Conservation (phyloP, 768 basidiomycete species). For the Auricularia heimuer region DNA sequence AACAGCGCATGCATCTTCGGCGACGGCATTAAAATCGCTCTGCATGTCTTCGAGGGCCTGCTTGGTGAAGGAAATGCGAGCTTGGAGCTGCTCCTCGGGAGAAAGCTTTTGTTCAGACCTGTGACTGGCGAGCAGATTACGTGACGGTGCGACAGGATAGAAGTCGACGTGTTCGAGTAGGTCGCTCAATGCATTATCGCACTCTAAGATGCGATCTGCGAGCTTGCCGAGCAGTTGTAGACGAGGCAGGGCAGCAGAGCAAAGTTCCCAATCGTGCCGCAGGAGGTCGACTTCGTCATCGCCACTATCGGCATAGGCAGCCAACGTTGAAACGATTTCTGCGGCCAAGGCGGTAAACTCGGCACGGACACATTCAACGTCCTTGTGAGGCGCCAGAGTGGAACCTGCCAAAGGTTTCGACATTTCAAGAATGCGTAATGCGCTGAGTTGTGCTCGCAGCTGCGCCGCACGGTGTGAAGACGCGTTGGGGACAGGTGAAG, state of each 20-base stretch:
- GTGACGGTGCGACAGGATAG: constrained; percentile 51
- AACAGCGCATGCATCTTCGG: constrained; percentile 50
- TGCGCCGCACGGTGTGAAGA: neutral
- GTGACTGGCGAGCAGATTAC: constrained; percentile 43
- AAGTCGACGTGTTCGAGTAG: constrained; percentile 80
- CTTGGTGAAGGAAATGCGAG: constrained; percentile 56
- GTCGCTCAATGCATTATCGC: constrained; percentile 75
- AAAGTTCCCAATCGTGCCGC: constrained; percentile 44
- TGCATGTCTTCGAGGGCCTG: constrained; percentile 39
- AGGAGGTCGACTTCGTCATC: constrained; percentile 50
- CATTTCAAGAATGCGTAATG: neutral
- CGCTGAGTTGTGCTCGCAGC: neutral
- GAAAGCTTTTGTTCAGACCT: constrained; percentile 29
- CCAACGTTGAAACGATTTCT: constrained; percentile 40
- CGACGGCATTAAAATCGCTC: constrained; percentile 30
- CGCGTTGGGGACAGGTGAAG: neutral
- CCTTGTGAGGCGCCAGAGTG: constrained; percentile 41
- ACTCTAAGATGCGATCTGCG: constrained; percentile 36
- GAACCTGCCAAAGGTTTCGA: neutral
- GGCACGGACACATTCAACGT: constrained; percentile 36
- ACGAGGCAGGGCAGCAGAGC: constrained; percentile 38
- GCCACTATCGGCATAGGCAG: constrained; percentile 25
- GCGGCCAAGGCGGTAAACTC: constrained; percentile 36
- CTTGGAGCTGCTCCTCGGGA: constrained; percentile 58
- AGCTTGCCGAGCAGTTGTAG: constrained; percentile 50